These are phyloP conservation scores for Carex myosuroides DNA, from an alignment of 176 grass and related monocot species.

Conservation along the genomic window DNA sequence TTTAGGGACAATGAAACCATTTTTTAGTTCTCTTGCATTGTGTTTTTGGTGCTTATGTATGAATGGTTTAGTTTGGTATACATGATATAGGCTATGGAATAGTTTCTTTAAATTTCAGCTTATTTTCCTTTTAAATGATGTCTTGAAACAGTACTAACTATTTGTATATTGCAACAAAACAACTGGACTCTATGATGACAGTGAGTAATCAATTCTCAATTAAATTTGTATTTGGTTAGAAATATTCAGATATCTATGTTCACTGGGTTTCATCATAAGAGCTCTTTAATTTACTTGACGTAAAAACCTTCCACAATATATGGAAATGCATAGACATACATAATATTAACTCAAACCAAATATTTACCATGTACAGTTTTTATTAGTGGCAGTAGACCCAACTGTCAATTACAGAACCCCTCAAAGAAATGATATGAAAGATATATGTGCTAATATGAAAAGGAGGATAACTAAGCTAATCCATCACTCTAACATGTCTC, in stretches of 20 bases:
- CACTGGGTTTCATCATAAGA: not conserved
- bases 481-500: not conserved
- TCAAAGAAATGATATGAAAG: not conserved
- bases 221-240: not conserved
- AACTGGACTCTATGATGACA: not conserved
- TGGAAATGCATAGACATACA: no score
- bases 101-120: not conserved
- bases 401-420: not conserved
- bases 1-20: not conserved
- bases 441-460: not conserved
- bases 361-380: no score
- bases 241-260: not conserved
- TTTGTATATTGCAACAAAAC: not conserved
- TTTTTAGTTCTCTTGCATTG: not conserved
- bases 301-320: no score
- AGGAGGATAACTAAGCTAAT: not conserved
- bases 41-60: not conserved
- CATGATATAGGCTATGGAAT: not conserved
- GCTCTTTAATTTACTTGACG: no score
- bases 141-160: not conserved
- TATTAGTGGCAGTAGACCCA: no score
- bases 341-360: no score
- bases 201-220: not conserved
- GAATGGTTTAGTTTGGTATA: not conserved
- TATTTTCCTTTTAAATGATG: not conserved